phyloP scores from a whole-genome alignment of 352 stramenopile species.

The Phytophthora fragariaefolia region DNA sequence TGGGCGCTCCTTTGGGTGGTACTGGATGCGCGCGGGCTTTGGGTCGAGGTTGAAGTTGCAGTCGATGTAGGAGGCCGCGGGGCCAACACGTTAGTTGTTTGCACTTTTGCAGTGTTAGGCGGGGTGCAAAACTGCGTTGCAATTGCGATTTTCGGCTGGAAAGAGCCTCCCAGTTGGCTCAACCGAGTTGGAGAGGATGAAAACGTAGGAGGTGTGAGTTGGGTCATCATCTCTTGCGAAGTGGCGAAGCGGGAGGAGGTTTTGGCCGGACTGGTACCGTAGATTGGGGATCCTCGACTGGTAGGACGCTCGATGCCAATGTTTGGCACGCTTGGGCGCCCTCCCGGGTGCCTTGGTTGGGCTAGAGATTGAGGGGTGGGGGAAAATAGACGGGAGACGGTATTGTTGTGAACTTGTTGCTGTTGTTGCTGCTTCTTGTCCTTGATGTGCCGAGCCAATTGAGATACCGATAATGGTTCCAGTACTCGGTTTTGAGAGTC shows the following conservation, averaged over 20 bases:
- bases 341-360: constrained; percentile 5
- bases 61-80: constrained; percentile 19
- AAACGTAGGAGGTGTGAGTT: background rate
- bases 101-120: background rate
- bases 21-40: constrained; percentile 23
- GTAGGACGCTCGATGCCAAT: constrained; percentile 10
- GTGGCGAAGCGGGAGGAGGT: constrained; percentile 1
- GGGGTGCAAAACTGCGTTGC: constrained; percentile 2
- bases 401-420: constrained; percentile 23
- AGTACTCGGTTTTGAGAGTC: constrained; percentile 28
- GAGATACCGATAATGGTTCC: constrained; percentile 39
- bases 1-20: constrained; percentile 12
- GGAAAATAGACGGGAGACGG: constrained; percentile 28
- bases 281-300: constrained; percentile 19
- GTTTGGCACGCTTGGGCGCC: background rate
- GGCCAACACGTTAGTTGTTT: background rate
- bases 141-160: constrained; percentile 22
- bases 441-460: constrained; percentile 56
- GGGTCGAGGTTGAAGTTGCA: background rate
- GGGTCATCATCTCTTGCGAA: constrained; percentile 12
- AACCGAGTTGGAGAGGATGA: constrained; percentile 7
- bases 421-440: constrained; percentile 56
- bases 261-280: constrained; percentile 11
- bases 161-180: constrained; percentile 27
- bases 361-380: background rate